Evolutionary conservation across 371 early-diverging fungal genomes (phyloP), one percentile per base, ranked within the genome.

Genomic region (Syncephalis fuscata): DNA sequence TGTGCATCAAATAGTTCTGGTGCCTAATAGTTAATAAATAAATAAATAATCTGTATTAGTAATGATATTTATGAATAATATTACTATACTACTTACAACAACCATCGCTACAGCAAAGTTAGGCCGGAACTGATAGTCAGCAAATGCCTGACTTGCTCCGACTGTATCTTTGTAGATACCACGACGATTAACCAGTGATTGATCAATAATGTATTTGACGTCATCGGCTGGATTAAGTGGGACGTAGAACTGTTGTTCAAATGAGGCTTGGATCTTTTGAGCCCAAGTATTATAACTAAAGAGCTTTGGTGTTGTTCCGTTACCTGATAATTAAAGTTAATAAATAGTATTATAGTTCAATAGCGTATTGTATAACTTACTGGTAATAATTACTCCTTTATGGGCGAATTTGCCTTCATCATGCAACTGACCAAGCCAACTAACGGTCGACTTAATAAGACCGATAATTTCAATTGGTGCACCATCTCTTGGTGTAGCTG

Each of bases 151-250:
- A 0, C 81, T 67, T 0, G 88, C 70, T 14, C 78, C 82, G 41
- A 73, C 69, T 0, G 82, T 80, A 62, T 97, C 98, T 61, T 90
- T 92, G 70, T 94, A 97, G 49, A 95, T 88, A 27, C 91, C 94
- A n/a, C 92, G 82, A 27, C 86, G 80, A 59, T 85, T 78, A 26
- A 94, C 72, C 15, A 88, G 71, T 19, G 68, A 65, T 0, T 75
- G 50, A 39, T 77, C 65, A 20, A 92, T 67, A 39, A 61, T 60
- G 56, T 83, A 80, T 14, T 74, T 45, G 0, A 52, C 49, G 45
- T 92, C 88, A 3, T 78, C 58, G 8, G 40, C 32, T 0, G 62
- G 52, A 44, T 78, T 68, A 54, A 54, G 10, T 15, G 97, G 95
- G 17, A 97, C 68, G 65, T 79, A 97, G 57, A 88, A 97, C 38